Evolutionary conservation across 345 rosid species (phyloP).

Genomic region (Eucalyptus shirleyi): DNA sequence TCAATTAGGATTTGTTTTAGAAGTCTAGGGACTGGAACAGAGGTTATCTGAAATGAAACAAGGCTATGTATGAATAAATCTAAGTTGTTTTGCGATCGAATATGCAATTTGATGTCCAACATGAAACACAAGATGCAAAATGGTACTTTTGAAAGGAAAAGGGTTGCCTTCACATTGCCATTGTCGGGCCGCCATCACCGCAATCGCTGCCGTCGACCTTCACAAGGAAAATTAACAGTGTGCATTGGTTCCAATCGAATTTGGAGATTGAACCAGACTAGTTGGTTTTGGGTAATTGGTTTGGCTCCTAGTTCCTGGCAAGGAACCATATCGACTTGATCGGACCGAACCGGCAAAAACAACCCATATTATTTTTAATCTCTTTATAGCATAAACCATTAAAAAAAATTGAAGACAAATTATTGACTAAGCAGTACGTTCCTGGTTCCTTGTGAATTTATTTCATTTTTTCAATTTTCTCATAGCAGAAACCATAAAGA

Average conservation of each 20-base stretch:
- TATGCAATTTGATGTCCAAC: background rate
- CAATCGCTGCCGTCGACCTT: rapidly evolving
- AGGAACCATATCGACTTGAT: background rate
- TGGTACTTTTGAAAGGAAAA: background rate
- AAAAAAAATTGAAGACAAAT: background rate
- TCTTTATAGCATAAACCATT: background rate
- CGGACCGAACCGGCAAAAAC: rapidly evolving
- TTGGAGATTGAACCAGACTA: background rate
- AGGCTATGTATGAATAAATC: background rate
- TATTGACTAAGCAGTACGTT: background rate
- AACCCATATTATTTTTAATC: background rate
- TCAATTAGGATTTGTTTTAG: background rate
- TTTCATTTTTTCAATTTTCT: background rate
- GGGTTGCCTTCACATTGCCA: background rate
- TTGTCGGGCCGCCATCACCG: too few relatives aligned
- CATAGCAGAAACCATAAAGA: background rate
- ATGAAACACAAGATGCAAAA: background rate
- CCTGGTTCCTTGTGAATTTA: background rate
- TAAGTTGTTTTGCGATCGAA: background rate
- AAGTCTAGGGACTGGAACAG: background rate
- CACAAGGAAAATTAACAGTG: background rate
- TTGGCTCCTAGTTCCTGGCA: background rate
- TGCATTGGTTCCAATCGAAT: background rate
- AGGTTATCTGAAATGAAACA: background rate
- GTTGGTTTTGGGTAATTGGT: rapidly evolving